Conservation (phyloP, 176 grass and related monocot genomes). For the Rhipidocladum racemiflorum region DNA sequence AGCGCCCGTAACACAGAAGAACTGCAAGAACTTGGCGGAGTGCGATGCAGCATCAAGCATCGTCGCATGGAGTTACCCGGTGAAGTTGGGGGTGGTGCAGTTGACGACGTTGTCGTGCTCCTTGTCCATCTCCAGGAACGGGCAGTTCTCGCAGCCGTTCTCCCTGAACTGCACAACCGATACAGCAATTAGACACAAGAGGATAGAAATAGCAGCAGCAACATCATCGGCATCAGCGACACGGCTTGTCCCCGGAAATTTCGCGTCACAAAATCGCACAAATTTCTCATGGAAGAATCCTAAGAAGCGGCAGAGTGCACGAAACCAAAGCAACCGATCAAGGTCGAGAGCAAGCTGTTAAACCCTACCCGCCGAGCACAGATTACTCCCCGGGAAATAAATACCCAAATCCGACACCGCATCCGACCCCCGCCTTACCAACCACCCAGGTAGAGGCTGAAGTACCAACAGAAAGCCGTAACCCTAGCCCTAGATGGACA, state of each 20-base stretch:
- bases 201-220: background rate
- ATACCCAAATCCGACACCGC: background rate
- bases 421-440: background rate
- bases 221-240: background rate
- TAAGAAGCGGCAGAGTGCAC: background rate
- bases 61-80: constrained; percentile 43
- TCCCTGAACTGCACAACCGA: constrained; percentile 69
- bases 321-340: background rate
- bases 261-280: background rate
- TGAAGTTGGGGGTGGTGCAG: constrained; percentile 96
- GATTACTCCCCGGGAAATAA: background rate
- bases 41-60: background rate
- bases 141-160: constrained; percentile 89
- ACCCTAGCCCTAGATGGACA: background rate
- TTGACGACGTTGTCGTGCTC: constrained; percentile 77
- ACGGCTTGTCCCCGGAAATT: background rate
- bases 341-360: background rate
- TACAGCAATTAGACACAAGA: background rate
- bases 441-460: background rate
- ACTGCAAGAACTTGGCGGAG: background rate
- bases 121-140: constrained; percentile 92
- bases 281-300: background rate
- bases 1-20: background rate
- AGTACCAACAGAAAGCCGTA: background rate
- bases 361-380: constrained; percentile 14